phyloP scores from a whole-genome alignment of 371 early-diverging fungal species.

The Apophysomyces trapeziformis region DNA sequence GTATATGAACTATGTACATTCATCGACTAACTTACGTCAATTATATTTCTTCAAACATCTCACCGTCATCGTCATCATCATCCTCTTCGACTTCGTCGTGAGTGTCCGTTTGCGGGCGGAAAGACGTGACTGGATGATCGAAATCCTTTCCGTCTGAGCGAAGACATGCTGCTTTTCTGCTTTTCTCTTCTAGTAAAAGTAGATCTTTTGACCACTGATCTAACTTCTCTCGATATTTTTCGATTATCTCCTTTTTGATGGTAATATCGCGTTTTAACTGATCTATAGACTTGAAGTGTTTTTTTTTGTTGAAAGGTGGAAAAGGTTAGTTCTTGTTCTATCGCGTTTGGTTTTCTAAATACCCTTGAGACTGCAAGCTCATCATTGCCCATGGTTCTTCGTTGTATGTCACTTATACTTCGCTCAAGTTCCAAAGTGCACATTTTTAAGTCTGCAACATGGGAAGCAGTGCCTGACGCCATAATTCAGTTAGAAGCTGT shows the following conservation, averaged over 20 bases:
- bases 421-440: constrained; percentile 36
- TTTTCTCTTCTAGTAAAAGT: constrained; percentile 20
- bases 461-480: constrained; percentile 16
- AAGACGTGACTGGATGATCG: constrained; percentile 10
- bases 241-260: constrained; percentile 23
- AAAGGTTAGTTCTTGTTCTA: background rate
- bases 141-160: constrained; percentile 26
- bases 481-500: background rate
- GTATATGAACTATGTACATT: background rate
- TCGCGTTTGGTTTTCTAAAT: background rate
- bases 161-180: constrained; percentile 12
- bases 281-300: constrained; percentile 16
- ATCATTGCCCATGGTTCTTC: constrained; percentile 30
- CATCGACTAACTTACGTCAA: background rate
- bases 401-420: constrained; percentile 30
- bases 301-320: constrained; percentile 7
- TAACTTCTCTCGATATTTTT: constrained; percentile 17
- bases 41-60: constrained; percentile 27
- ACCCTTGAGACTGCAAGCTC: constrained; percentile 36
- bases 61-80: constrained; percentile 28
- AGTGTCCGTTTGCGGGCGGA: constrained; percentile 13
- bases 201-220: constrained; percentile 25
- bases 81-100: constrained; percentile 25
- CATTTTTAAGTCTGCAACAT: constrained; percentile 21
- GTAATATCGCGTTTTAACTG: constrained; percentile 25